Evolutionary conservation across 345 rosid genomes (phyloP).

Genomic region (Leavenworthia alabamica): DNA sequence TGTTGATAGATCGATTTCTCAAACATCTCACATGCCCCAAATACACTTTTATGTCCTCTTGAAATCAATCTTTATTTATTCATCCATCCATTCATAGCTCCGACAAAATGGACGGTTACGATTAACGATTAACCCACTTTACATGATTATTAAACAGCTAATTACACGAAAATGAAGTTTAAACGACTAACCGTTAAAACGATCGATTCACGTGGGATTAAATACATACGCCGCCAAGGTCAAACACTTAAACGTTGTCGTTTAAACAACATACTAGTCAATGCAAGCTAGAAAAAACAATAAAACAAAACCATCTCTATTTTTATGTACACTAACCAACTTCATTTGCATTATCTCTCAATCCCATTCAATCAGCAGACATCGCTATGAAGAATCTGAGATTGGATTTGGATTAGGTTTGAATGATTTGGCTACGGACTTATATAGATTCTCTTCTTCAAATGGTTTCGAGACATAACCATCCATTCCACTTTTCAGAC

Average conservation of each 20-base stretch:
- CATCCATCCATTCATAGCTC: background rate
- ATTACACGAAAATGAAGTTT: background rate
- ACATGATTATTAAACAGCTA: background rate
- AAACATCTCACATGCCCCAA: background rate
- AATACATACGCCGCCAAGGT: background rate
- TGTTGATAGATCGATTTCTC: background rate
- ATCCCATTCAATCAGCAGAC: background rate
- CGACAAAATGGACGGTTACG: no score
- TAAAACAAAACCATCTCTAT: background rate
- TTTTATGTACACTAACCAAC: background rate
- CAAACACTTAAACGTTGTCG: background rate
- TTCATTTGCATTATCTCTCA: background rate
- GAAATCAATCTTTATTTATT: background rate
- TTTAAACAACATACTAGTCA: background rate
- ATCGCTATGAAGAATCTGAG: constrained; percentile 21
- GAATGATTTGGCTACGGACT: constrained; percentile 81
- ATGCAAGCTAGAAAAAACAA: background rate
- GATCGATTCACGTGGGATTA: background rate
- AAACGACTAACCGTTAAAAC: background rate
- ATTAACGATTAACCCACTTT: no score
- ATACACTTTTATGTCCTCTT: background rate
- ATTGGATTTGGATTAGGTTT: constrained; percentile 35
- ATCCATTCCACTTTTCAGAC: constrained; percentile 91
- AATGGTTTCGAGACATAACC: constrained; percentile 95
- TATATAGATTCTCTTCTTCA: constrained; percentile 87